Evolutionary conservation across 768 basidiomycete species (phyloP).

Genomic region (Agaricus sinodeliciosus): DNA sequence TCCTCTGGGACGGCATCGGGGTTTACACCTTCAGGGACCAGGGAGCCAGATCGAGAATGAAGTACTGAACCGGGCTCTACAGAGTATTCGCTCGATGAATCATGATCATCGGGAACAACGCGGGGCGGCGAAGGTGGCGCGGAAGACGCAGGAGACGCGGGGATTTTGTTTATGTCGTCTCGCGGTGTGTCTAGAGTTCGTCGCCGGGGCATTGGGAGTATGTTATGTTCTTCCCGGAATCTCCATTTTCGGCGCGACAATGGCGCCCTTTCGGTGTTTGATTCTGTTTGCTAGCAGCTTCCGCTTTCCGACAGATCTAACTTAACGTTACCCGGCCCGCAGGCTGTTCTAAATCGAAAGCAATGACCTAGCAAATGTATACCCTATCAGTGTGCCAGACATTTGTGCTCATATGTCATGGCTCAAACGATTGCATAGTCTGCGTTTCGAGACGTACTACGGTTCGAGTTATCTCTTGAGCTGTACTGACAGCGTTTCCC

Average conservation of each 20-base stretch:
- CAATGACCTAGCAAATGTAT: too few species aligned
- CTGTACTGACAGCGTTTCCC: too few species aligned
- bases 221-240: constrained; percentile 1
- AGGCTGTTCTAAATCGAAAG: background rate
- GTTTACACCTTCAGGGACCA: background rate
- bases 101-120: background rate
- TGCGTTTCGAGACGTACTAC: too few species aligned
- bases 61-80: constrained; percentile 1
- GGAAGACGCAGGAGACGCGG: constrained; percentile 1
- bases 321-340: too few species aligned
- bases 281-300: constrained; percentile 5
- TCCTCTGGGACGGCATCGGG: constrained; percentile 29
- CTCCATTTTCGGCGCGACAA: background rate
- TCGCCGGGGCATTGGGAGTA: constrained; percentile 2
- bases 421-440: too few species aligned
- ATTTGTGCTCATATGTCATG: too few species aligned
- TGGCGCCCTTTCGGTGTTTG: constrained; percentile 1
- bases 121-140: background rate
- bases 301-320: too few species aligned
- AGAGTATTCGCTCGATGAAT: constrained; percentile 7
- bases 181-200: background rate
- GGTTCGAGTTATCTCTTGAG: too few species aligned
- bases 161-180: background rate
- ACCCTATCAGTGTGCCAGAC: too few species aligned
- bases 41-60: constrained; percentile 4